A percentile compares a stretch with the other conserved stretches of the same genome.
These are phyloP conservation scores for Fusarium begoniae DNA, from an alignment of 2,329 filamentous ascomycete species.

Conservation along the genomic window DNA sequence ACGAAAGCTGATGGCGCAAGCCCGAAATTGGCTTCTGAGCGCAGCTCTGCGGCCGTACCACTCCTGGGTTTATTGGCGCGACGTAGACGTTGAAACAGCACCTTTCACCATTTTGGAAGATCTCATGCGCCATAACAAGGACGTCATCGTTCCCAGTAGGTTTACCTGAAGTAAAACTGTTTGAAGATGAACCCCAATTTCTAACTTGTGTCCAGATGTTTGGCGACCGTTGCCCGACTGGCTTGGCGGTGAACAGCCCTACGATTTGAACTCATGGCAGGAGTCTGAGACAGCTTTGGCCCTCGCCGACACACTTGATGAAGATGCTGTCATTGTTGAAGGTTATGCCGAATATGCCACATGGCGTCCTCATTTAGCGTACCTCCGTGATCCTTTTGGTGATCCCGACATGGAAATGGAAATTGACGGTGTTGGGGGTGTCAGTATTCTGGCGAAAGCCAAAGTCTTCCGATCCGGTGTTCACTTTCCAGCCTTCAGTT, in stretches of 20 bases:
- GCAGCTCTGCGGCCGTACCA: conserved; percentile 93
- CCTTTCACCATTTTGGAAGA: conserved; percentile 97
- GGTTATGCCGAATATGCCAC: conserved; percentile 99
- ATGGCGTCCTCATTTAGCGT: conserved; percentile 96
- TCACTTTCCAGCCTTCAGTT: conserved; percentile 98
- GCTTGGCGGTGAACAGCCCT: conserved; percentile 97
- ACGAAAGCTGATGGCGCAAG: conserved; percentile 97
- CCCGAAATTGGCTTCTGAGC: conserved; percentile 94
- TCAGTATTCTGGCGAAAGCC: conserved; percentile 96
- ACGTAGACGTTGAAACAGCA: conserved; percentile 97
- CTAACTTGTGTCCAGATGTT: conserved; percentile 72
- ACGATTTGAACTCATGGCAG: conserved; percentile 99
- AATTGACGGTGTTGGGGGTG: conserved; percentile 95
- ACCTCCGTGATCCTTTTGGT: conserved; percentile 94
- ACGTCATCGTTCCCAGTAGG: conserved; percentile 97
- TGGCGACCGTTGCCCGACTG: conserved; percentile 99
- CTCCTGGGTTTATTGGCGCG: conserved; percentile 99
- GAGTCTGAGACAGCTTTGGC: conserved; percentile 96
- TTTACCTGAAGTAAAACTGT: conserved; percentile 35
- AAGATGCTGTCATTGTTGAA: conserved; percentile 98
- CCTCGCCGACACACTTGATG: conserved; percentile 92
- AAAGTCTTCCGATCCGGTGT: conserved; percentile 94
- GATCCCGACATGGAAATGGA: conserved; percentile 99
- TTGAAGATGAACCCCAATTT: background rate
- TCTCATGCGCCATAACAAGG: conserved; percentile 98